These are phyloP conservation scores for Cladophialophora exuberans DNA, from an alignment of 2,329 filamentous ascomycete species.

Conservation along the genomic window DNA sequence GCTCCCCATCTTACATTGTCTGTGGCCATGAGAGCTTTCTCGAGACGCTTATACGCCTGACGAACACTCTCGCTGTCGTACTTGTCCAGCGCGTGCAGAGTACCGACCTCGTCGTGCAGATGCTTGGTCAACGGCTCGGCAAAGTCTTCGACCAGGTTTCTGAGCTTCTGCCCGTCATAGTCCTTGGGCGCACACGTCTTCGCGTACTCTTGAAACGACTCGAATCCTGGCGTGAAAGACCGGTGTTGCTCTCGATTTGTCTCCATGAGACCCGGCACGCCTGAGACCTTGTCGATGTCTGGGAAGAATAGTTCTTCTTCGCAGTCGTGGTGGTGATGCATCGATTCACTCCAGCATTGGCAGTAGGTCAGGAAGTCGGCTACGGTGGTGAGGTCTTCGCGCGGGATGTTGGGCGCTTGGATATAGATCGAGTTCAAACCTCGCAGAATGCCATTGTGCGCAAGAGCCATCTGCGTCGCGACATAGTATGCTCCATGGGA, in stretches of 20 bases:
- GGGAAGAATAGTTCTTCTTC: constrained; percentile 41
- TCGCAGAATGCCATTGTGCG: constrained; percentile 43
- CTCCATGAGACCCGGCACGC: constrained; percentile 37
- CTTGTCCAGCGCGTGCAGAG: constrained; percentile 17
- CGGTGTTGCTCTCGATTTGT: constrained; percentile 40
- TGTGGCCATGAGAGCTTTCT: constrained; percentile 35
- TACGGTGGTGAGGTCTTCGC: constrained; percentile 27
- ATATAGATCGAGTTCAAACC: constrained; percentile 42
- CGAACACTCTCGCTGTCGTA: constrained; percentile 11
- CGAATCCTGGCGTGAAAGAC: constrained; percentile 36
- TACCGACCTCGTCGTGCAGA: constrained; percentile 36
- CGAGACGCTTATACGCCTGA: constrained; percentile 13
- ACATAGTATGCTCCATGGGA: constrained; percentile 40
- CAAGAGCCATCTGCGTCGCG: constrained; percentile 41
- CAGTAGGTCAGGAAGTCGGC: constrained; percentile 39
- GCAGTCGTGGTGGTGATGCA: constrained; percentile 39
- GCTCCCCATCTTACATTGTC: constrained; percentile 29
- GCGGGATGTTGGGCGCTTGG: constrained; percentile 35
- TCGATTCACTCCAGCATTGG: constrained; percentile 38
- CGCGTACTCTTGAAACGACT: constrained; percentile 34
- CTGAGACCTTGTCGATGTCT: constrained; percentile 35
- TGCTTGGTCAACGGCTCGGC: constrained; percentile 33
- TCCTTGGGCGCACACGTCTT: constrained; percentile 31
- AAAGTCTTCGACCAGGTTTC: constrained; percentile 33
- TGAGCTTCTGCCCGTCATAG: constrained; percentile 33